Evolutionary conservation across 1,139 yeast genomes (phyloP), one percentile per base, ranked within the genome.

Genomic region (Debaryomyces nepalensis): DNA sequence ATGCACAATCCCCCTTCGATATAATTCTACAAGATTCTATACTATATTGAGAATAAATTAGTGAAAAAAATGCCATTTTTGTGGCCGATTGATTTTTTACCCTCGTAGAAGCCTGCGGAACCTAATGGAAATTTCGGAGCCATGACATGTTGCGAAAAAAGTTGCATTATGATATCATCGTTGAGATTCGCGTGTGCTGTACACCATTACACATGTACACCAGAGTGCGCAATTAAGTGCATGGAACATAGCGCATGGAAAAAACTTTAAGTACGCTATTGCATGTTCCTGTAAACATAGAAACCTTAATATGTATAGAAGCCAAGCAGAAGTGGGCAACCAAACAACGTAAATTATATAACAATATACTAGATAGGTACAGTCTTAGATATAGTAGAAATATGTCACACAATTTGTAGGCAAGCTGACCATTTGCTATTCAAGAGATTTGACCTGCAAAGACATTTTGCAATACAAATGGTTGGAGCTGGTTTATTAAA

Each of bases 1-100:
- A 38, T 38, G 41, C 36, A 20, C 21, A 29, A 21, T 32, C 10
- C 16, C 30, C 11, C 11, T 38, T 38, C 41, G 26, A 38, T 31
- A 31, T 19, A 32, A 24, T 38, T 38, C 41, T 11, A 38, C 24
- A 38, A 31, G 14, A 20, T 38, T 38, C 41, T 36, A 34, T 34
- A 24, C 37, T 34, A 4, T 9, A 34, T 34, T 34, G 30, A 34
- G 37, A 34, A 34, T 24, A 34, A 34, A 16, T 34, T 11, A 12
- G 14, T 22, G 16, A 34, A 34, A 34, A 15, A 15, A 5, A 14
- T 23, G 11, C 23, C 15, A 18, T 16, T 34, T 18, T 33, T 33
- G 36, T 33, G 26, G 18, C 27, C 19, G 10, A 21, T 7, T 11
- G 14, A 18, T 11, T 9, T 34, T 33, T 34, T 18, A 24, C 21